These are phyloP conservation scores for Lindgomyces ingoldianus DNA, from an alignment of 495 filamentous ascomycete species.

Conservation along the genomic window DNA sequence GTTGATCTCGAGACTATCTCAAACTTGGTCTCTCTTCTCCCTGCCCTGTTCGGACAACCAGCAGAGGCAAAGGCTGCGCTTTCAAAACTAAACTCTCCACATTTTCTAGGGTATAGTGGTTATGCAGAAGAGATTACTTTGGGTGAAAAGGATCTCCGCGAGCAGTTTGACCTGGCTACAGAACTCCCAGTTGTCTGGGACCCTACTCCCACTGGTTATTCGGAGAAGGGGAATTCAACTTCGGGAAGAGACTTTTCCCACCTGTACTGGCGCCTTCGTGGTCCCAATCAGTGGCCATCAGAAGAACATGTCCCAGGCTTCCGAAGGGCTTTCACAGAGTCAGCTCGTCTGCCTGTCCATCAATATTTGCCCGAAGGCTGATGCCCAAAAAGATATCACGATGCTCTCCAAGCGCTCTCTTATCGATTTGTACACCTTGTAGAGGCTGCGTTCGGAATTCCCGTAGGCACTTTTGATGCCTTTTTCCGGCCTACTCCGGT, in stretches of 20 bases:
- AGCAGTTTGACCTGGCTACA: conserved; percentile 60
- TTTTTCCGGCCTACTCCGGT: conserved; percentile 45
- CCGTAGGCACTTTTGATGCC: conserved; percentile 50
- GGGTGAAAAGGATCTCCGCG: conserved; percentile 51
- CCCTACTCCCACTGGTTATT: not conserved
- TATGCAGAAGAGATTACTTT: conserved; percentile 55
- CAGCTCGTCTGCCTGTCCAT: conserved; percentile 29
- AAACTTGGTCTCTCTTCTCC: conserved; percentile 47
- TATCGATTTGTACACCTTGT: conserved; percentile 55
- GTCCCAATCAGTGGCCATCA: conserved; percentile 54
- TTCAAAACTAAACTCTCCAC: conserved; percentile 53
- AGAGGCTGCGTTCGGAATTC: conserved; percentile 51
- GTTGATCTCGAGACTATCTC: conserved; percentile 45
- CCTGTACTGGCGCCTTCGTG: conserved; percentile 53
- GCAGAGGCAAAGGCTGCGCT: conserved; percentile 46
- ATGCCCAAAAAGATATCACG: conserved; percentile 48
- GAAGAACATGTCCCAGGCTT: conserved; percentile 32
- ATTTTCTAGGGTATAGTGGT: conserved; percentile 57
- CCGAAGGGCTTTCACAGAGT: conserved; percentile 31
- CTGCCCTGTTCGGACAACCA: conserved; percentile 50
- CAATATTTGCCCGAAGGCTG: conserved; percentile 14
- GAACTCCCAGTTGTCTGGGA: conserved; percentile 49
- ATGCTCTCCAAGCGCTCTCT: conserved; percentile 50
- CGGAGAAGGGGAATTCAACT: not conserved
- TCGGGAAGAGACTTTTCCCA: conserved; percentile 35